phyloP scores from a whole-genome alignment of 176 grass and related monocot genomes.

The Eleusine coracana region DNA sequence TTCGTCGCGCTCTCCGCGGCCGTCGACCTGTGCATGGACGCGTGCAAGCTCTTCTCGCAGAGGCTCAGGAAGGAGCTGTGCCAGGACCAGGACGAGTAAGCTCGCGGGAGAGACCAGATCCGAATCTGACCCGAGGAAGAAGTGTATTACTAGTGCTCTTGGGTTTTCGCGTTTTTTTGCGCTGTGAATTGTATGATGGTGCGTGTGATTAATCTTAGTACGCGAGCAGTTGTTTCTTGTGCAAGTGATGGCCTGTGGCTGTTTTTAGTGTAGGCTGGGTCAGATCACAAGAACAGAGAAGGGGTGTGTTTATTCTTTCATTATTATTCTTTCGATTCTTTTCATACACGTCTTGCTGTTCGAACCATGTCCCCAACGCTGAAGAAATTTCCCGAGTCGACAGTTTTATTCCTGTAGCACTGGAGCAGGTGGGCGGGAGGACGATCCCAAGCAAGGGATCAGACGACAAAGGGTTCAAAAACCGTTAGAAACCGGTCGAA shows the following conservation, averaged over 20 bases:
- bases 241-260: conserved; percentile 46
- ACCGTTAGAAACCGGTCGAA: too few species aligned
- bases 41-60: conserved; percentile 86
- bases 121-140: background rate
- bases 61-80: conserved; percentile 88
- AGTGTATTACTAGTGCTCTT: conserved; percentile 16
- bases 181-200: conserved; percentile 18
- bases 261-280: conserved; percentile 61
- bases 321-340: conserved; percentile 44
- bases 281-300: conserved; percentile 55
- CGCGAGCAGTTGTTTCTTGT: conserved; percentile 30
- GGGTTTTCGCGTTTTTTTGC: conserved; percentile 7
- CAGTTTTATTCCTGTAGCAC: background rate
- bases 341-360: background rate
- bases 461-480: too few species aligned
- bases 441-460: background rate
- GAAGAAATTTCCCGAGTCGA: background rate
- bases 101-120: background rate
- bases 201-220: conserved; percentile 26
- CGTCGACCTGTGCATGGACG: conserved; percentile 90
- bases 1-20: conserved; percentile 87
- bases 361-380: background rate
- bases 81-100: conserved; percentile 57
- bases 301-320: conserved; percentile 34
- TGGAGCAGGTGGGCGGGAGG: background rate